Percentiles rank a stretch among this genome's conserved stretches.
Conservation (phyloP, 78 protist genomes). For the Planoprotostelium fungivorum region DNA sequence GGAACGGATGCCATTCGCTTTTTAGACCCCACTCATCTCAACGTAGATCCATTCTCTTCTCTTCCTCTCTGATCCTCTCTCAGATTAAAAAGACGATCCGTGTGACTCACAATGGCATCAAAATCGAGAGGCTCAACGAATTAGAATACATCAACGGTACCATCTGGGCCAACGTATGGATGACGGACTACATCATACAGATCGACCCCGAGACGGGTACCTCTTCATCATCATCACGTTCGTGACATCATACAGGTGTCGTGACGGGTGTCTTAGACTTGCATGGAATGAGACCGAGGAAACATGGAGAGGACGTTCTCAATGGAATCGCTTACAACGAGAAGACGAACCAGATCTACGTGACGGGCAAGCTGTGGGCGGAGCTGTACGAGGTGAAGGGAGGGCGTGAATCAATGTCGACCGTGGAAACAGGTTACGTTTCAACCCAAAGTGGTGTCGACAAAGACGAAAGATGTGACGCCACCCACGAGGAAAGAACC, state of each 20-base stretch:
- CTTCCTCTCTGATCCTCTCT: background rate
- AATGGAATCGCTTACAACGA: slow-evolving; percentile 1
- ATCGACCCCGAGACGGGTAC: slow-evolving; percentile 3
- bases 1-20: background rate
- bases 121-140: background rate
- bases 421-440: background rate
- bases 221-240: background rate
- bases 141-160: background rate
- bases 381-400: background rate
- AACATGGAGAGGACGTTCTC: background rate
- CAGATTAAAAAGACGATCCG: background rate
- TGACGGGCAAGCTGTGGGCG: slow-evolving; percentile 7
- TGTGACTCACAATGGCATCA: too few relatives aligned
- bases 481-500: background rate
- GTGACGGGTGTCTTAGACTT: background rate
- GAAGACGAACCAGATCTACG: background rate
- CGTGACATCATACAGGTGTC: background rate
- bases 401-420: background rate
- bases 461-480: background rate
- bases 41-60: background rate
- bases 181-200: background rate
- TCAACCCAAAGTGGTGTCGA: background rate
- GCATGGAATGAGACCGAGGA: background rate
- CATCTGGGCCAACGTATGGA: slow-evolving; percentile 9
- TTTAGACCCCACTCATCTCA: background rate